Evolutionary conservation across 2,329 filamentous ascomycete genomes (phyloP).

Genomic region (Colletotrichum nymphaeae): DNA sequence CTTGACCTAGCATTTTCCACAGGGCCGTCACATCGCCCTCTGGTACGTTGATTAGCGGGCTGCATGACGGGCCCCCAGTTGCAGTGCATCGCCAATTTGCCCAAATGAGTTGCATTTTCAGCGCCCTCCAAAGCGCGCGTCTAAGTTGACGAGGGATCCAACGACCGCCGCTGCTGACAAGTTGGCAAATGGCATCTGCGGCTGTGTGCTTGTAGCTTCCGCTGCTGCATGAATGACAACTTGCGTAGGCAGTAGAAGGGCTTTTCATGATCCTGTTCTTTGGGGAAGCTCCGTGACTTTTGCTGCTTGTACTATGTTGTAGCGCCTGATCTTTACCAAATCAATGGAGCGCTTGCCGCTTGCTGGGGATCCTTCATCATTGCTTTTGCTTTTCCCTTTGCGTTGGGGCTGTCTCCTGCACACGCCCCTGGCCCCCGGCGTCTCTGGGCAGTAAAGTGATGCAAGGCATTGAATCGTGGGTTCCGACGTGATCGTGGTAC

Average conservation of each 20-base stretch:
- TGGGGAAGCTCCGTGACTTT: background rate
- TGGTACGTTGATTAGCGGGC: slow-evolving; percentile 22
- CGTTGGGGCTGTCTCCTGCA: background rate
- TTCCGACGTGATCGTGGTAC: background rate
- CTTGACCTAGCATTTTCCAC: background rate
- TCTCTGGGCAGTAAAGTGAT: slow-evolving; percentile 4
- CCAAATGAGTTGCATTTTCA: slow-evolving; percentile 8
- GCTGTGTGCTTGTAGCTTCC: background rate
- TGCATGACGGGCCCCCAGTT: slow-evolving; percentile 24
- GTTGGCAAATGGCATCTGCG: background rate
- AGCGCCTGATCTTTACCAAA: background rate
- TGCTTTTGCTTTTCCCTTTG: background rate
- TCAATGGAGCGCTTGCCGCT: slow-evolving; percentile 5
- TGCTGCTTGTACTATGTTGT: background rate
- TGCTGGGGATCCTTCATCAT: slow-evolving; percentile 15
- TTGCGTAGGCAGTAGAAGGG: slow-evolving; percentile 8
- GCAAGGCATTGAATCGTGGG: slow-evolving; percentile 13
- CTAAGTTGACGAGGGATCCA: slow-evolving; percentile 24
- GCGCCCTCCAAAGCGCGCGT: slow-evolving; percentile 32
- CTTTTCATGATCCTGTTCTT: background rate
- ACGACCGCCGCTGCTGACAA: background rate
- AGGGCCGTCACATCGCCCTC: slow-evolving; percentile 29
- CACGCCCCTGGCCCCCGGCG: slow-evolving; percentile 11
- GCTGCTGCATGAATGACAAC: slow-evolving; percentile 1
- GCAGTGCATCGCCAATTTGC: slow-evolving; percentile 21